A percentile compares a stretch with the other conserved stretches of the same genome.
Conservation (phyloP, 176 grass and related monocot genomes). For the Aegilops bicornis region DNA sequence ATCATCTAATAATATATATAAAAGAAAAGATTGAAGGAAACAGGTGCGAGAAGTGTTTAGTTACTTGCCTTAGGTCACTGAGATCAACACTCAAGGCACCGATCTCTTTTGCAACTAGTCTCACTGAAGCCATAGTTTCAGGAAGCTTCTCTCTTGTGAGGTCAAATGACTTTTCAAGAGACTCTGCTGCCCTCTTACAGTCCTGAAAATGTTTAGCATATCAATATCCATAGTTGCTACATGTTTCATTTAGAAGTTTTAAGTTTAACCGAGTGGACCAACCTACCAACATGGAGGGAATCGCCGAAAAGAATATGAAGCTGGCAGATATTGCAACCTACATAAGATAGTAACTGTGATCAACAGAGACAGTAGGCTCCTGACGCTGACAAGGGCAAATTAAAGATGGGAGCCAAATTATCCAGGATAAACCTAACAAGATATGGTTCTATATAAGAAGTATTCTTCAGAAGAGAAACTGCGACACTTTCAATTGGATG, state of each 20-base stretch:
- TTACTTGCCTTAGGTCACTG: slow-evolving; percentile 56
- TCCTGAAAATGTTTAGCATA: slow-evolving; percentile 41
- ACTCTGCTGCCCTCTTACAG: slow-evolving; percentile 56
- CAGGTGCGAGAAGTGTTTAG: slow-evolving; percentile 4
- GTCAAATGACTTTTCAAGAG: slow-evolving; percentile 59
- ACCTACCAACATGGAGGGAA: slow-evolving; percentile 60
- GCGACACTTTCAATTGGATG: too few relatives aligned
- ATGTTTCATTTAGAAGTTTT: background rate
- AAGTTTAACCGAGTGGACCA: background rate
- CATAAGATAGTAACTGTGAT: slow-evolving; percentile 6
- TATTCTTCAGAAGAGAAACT: too few relatives aligned
- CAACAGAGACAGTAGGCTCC: background rate
- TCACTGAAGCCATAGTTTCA: slow-evolving; percentile 69
- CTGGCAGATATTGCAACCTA: slow-evolving; percentile 60
- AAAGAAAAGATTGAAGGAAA: background rate
- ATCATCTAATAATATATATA: background rate
- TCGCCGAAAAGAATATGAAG: slow-evolving; percentile 53
- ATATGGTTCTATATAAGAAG: too few relatives aligned
- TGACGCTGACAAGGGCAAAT: background rate
- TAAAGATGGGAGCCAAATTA: background rate
- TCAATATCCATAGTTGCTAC: background rate
- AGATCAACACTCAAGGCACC: slow-evolving; percentile 69
- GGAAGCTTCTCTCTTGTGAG: slow-evolving; percentile 55
- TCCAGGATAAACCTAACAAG: background rate
- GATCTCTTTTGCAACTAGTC: slow-evolving; percentile 61